Base-by-base conservation (phyloP, 202 grass and related monocot genomes). In the Elaeis oleifera region DNA sequence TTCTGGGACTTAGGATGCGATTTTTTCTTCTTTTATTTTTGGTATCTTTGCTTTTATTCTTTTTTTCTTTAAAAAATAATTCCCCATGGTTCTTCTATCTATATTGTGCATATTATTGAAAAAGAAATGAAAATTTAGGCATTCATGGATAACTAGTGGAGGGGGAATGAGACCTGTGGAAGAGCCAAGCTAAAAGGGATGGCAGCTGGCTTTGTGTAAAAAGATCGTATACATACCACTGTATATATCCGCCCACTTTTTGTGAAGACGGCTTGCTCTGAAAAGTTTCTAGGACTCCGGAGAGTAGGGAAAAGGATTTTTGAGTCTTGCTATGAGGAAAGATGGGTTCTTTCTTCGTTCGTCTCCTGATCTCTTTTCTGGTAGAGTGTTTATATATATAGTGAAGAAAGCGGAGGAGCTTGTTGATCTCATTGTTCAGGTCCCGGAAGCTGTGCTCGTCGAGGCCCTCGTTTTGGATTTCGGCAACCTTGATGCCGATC, bases 381-480 rank as follows among this genome's bases (percentile, higher is more conserved):
- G 8, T 13, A 13, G 36, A 11, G 20, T 20, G 36, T 44, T 0
- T 44, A 0, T 44, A 14, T 44, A 44, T 3, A 13, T 44, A 44
- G 13, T 44, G 6, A 31, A 31, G 28, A 1, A 44, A 20, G 49
- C 92, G 84, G 61, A 96, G 82, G 64, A 96, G 80, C 72, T 96
- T 96, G 76, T 96, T 96, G 77, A 96, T 96, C 87, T 96, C 92
- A 81, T 96, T 87, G 64, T 96, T 96, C 59, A 96, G 84, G 79
- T 96, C 92, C 50, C 84, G 92, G 23, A 96, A 84, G 60, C 92
- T 81, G 84, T 96, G 92, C 77, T 96, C 84, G 2, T 84, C 92
- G 18, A 91, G 87, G 56, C 92, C 92, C 77, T 96, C 92, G 71
- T 96, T 91, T 75, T 91, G 92, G 68, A 96, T 96, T 74, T 91